A percentile compares a stretch with the other conserved stretches of the same genome.
phyloP scores from a whole-genome alignment of 768 basidiomycete species.

The Kwoniella pini region DNA sequence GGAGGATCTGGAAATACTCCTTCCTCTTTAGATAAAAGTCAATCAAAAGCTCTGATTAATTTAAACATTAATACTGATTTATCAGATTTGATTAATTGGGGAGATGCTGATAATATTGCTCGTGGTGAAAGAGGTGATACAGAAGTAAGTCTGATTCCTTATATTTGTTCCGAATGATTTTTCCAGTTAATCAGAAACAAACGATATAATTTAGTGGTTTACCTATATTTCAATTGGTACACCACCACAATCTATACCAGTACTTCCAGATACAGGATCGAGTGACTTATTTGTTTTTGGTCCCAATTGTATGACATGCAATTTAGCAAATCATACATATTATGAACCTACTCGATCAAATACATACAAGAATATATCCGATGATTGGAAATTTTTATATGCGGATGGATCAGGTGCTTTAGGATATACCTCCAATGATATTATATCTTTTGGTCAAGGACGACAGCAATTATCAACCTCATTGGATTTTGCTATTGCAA shows the following conservation, averaged over 20 bases:
- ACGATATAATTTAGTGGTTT: constrained; percentile 31
- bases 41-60: constrained; percentile 14
- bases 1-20: background rate
- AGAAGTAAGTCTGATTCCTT: constrained; percentile 14
- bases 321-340: constrained; percentile 18
- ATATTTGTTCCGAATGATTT: background rate
- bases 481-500: constrained; percentile 23
- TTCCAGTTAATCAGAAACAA: background rate
- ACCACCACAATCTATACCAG: constrained; percentile 32
- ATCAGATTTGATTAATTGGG: constrained; percentile 17
- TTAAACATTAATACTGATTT: constrained; percentile 13
- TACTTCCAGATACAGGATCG: constrained; percentile 33
- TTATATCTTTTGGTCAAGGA: constrained; percentile 10
- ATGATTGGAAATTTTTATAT: constrained; percentile 22
- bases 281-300: constrained; percentile 30
- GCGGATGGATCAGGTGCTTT: constrained; percentile 28
- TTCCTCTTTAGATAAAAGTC: no score
- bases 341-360: constrained; percentile 10
- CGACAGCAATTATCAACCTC: background rate
- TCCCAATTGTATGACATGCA: constrained; percentile 16
- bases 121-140: constrained; percentile 31
- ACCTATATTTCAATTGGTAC: constrained; percentile 30
- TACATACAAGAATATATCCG: constrained; percentile 17
- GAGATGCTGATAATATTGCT: constrained; percentile 24
- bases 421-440: constrained; percentile 19